Evolutionary conservation across 495 filamentous ascomycete species (phyloP).

Genomic region (Clohesyomyces aquaticus): DNA sequence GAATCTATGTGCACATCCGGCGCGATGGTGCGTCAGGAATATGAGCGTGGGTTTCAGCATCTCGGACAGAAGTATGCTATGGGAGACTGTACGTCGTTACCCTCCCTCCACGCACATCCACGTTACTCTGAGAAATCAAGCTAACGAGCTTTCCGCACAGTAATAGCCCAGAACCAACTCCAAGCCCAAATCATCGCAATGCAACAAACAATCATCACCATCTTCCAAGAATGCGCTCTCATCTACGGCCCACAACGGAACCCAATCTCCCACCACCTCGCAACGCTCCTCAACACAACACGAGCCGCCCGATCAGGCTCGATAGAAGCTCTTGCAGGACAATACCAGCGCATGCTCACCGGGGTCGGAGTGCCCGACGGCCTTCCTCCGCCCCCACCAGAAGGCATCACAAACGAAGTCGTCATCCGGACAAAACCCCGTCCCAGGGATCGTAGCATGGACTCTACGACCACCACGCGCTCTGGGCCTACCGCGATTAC

Average conservation of each 20-base stretch:
- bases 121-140: neutral
- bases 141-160: constrained; percentile 11
- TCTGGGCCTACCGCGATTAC: neutral
- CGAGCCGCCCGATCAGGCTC: constrained; percentile 19
- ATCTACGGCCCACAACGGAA: neutral
- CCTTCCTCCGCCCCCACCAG: neutral
- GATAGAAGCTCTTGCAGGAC: constrained; percentile 22
- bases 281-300: constrained; percentile 22
- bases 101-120: neutral
- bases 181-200: constrained; percentile 32
- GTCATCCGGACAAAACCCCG: constrained; percentile 12
- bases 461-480: neutral
- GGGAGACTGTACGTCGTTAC: constrained; percentile 26
- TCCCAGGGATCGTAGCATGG: neutral
- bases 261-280: constrained; percentile 15
- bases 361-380: neutral
- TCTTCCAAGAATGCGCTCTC: constrained; percentile 22
- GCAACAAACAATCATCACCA: constrained; percentile 29
- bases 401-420: neutral
- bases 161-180: constrained; percentile 34
- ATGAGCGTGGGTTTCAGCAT: constrained; percentile 23
- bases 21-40: constrained; percentile 14
- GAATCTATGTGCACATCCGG: constrained; percentile 19
- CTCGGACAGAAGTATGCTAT: constrained; percentile 28
- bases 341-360: constrained; percentile 31